Evolutionary conservation across 345 rosid species (phyloP), one percentile per base, ranked within the genome.

Genomic region (Brassica carinata): DNA sequence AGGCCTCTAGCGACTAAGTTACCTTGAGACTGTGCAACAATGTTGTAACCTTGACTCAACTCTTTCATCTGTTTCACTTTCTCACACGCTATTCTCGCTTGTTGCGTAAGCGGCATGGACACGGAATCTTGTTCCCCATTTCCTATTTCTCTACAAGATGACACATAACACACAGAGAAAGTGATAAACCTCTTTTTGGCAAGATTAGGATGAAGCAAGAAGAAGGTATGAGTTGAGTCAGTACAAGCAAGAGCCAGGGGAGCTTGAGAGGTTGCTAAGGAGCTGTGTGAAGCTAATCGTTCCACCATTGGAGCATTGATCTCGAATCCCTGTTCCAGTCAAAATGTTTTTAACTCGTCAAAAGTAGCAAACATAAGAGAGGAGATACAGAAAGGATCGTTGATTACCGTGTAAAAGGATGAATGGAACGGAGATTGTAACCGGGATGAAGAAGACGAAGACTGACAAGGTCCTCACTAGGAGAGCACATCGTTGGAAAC

Each of bases 201-300:
- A 45, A 45, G 15, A 45, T 45, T 45, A 45, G 55, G 55, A 45
- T 45, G 55, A 48, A 48, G 5, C 17, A 14, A 48, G 57, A 4
- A 14, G 15, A 14, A 48, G 17, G 6, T 13, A 48, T 4, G 6
- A 48, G 17, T 13, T 48, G 1, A 48, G 17, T 14, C 6, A 14
- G 57, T 48, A 53, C 59, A 53, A 29, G 89, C 98, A 96, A 85
- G 79, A 87, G 68, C 98, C 99, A 63, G 85, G 71, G 82, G 93
- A 85, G 64, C 88, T 88, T 26, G 99, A 89, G 75, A 80, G 86
- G 64, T 83, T 67, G 13, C 72, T 61, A 67, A 93, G 89, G 33
- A 72, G 80, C 68, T 90, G 86, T 27, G 93, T 93, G 89, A 96
- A 89, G 11, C 77, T 85, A 33, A 72, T 85, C 13, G 82, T 63